Conservation (phyloP, 2,329 filamentous ascomycete species). For the Celoporthe dispersa region DNA sequence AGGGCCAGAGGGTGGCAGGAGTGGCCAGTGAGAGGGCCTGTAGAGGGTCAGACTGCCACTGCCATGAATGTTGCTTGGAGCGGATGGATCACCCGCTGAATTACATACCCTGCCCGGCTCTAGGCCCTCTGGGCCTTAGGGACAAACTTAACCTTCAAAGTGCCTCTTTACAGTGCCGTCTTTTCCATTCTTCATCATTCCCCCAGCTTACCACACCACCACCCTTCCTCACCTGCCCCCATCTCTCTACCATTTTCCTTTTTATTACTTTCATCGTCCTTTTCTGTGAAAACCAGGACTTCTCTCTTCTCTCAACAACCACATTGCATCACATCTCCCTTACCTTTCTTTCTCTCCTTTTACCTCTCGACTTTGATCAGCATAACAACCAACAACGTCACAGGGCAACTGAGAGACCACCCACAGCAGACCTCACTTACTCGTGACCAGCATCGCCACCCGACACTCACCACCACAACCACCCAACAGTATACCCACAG, state of each 20-base stretch:
- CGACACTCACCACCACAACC: conserved; percentile 5
- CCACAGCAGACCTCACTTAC: background rate
- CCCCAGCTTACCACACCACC: background rate
- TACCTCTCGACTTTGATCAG: background rate
- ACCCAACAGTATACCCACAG: conserved; percentile 1
- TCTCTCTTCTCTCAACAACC: conserved; percentile 2
- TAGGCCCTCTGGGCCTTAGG: background rate
- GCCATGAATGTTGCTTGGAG: background rate
- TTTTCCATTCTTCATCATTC: conserved; percentile 1
- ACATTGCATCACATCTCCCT: background rate
- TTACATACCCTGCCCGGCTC: background rate
- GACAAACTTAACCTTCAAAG: background rate
- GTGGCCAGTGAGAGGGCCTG: background rate
- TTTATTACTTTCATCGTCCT: background rate
- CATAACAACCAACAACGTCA: background rate
- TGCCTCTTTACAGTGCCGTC: background rate
- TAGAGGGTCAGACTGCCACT: background rate
- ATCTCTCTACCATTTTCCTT: background rate
- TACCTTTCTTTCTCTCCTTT: background rate
- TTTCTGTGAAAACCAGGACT: conserved; percentile 12
- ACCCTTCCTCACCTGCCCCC: background rate
- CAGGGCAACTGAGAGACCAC: background rate
- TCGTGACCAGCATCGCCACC: background rate
- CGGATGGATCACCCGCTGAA: background rate
- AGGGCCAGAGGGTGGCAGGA: background rate